phyloP scores from a whole-genome alignment of 495 filamentous ascomycete species.

The Neurospora pannonica region DNA sequence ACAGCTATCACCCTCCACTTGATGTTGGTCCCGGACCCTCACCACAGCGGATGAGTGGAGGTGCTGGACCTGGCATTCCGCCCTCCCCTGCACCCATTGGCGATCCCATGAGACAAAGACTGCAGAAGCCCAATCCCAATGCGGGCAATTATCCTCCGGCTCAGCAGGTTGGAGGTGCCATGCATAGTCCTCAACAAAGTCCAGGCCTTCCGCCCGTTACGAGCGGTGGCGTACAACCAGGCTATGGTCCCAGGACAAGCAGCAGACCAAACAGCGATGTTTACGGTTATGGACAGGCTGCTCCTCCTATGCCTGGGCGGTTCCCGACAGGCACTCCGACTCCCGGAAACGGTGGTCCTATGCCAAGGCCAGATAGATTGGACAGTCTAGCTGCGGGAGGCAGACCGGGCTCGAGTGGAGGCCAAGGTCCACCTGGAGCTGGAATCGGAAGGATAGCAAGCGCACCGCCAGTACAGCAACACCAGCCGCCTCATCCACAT shows the following conservation, averaged over 20 bases:
- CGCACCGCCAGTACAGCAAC: constrained; percentile 16
- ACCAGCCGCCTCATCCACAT: constrained; percentile 7
- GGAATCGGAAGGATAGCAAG: constrained; percentile 10
- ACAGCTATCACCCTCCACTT: neutral
- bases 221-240: constrained; percentile 5
- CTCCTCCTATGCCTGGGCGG: neutral
- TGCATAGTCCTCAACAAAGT: constrained; percentile 6
- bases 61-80: neutral
- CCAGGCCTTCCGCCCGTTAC: constrained; percentile 15
- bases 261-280: constrained; percentile 20
- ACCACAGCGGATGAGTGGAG: constrained; percentile 1
- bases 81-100: constrained; percentile 11
- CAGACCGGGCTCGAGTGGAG: constrained; percentile 1
- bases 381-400: constrained; percentile 16
- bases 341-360: constrained; percentile 4
- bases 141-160: constrained; percentile 5
- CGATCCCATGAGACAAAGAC: constrained; percentile 20
- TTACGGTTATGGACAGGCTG: constrained; percentile 5
- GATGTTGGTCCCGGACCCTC: neutral
- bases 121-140: constrained; percentile 30
- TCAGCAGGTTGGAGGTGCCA: neutral
- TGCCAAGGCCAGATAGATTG: constrained; percentile 14
- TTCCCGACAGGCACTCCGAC: neutral
- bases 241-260: constrained; percentile 15
- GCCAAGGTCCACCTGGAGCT: constrained; percentile 4